Percentiles rank a stretch among this genome's conserved stretches.
Evolutionary conservation across 495 filamentous ascomycete genomes (phyloP).

Genomic region (Corynascus novoguineensis): DNA sequence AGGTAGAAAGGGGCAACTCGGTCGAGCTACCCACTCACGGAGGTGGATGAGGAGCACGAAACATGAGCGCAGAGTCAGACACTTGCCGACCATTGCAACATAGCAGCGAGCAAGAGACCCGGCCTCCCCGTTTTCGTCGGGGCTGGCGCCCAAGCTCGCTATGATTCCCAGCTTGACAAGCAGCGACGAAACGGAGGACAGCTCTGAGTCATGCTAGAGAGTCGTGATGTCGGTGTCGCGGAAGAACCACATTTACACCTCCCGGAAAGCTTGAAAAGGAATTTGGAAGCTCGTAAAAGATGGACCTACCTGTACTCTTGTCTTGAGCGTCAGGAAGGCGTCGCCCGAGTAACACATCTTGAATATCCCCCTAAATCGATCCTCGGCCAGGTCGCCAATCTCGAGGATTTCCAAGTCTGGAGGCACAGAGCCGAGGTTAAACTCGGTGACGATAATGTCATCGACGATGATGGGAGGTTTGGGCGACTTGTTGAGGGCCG

Average conservation of each 20-base stretch:
- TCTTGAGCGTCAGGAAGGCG: constrained; percentile 88
- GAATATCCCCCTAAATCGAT: constrained; percentile 95
- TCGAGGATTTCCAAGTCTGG: constrained; percentile 94
- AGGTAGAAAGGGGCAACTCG: background rate
- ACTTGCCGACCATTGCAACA: background rate
- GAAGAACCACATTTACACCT: too few relatives aligned
- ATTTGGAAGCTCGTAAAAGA: background rate
- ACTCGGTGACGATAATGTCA: constrained; percentile 96
- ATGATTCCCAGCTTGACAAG: background rate
- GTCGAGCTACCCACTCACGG: background rate
- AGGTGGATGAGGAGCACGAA: background rate
- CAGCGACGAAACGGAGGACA: too few relatives aligned
- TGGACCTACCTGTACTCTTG: constrained; percentile 72
- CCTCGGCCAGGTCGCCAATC: constrained; percentile 93
- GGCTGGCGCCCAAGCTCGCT: background rate
- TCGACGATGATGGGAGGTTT: constrained; percentile 99
- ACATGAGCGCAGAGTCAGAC: background rate
- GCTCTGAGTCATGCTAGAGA: background rate
- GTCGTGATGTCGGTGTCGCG: background rate
- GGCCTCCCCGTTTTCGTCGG: background rate
- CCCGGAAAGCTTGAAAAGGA: too few relatives aligned
- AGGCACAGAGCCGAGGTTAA: constrained; percentile 88
- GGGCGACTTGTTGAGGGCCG: constrained; percentile 93
- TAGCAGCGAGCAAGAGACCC: background rate
- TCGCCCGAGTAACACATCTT: constrained; percentile 98